Evolutionary conservation across 441 rosid species (phyloP), one percentile per base, ranked within the genome.

Genomic region (Gossypium aridum): DNA sequence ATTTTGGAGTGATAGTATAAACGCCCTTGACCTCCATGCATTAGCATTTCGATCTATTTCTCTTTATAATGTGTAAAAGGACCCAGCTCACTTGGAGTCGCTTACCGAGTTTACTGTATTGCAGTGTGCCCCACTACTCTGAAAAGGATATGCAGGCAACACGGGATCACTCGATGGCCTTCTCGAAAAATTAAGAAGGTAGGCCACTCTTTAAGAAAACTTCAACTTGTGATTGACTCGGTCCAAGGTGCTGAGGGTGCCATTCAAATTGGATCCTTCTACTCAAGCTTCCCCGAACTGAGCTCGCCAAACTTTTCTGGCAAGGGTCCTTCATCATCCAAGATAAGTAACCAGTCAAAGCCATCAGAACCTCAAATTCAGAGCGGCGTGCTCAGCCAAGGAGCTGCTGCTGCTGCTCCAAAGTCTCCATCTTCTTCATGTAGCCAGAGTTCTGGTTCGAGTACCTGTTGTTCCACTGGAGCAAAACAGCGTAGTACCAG

Each of bases 131-230:
- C 98, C 16, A 93, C 98, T 64, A 93, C 97, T 34, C 76, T 93
- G 85, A 91, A 93, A 84, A 84, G 97, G 85, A 91, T 93, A 80
- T 93, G 97, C 88, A 88, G 98, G 80, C 91, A 88, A 77, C 92
- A 93, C n/a, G 98, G 98, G 16, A 93, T 93, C 80, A 83, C 83
- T 65, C 83, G 97, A 53, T 93, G 98, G 98, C 98, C 98, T 19
- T 91, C 97, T 43, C 83, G 97, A 49, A 91, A 93, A 83, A 88
- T 93, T 83, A 91, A 93, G 86, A 93, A 93, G 82, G 96, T 93
- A 16, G 92, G 92, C 25, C 94, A 89, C 77, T 87, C 98, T 5
- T 78, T 92, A 67, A 90, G 78, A 85, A 93, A 93, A 82, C 94
- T 93, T 65, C 97, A 93, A 76, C 86, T 79, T 4, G 97, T 92